Evolutionary conservation across 768 basidiomycete genomes (phyloP), one percentile per base, ranked within the genome.

Genomic region (Agrocybe praecox): DNA sequence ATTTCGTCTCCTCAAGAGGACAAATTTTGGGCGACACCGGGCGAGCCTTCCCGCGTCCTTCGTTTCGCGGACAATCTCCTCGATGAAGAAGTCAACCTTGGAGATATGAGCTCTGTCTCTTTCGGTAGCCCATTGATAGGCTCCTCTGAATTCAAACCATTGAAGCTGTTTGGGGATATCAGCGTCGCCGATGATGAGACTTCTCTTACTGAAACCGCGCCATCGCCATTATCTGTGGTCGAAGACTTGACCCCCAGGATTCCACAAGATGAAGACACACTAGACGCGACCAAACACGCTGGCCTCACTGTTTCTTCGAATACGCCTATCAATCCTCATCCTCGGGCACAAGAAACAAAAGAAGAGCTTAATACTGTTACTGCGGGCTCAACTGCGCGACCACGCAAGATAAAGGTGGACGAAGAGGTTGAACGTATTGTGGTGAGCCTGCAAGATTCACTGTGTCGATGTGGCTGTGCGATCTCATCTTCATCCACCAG

Each of bases 11-110:
- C 68, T 14, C 72, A 80, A 23, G 87, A 88, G 65, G 80, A 84
- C 34, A 76, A 75, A 42, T 86, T 88, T 64, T 89, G 87, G 86
- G 80, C 77, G 26, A 86, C 87, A 0, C 85, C 87, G 7, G 79
- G 79, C 2, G 70, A 72, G 10, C 66, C 80, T 1, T 80, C 78
- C 14, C 85, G 86, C 36, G 83, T 82, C 0, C 73, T 90, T 14
- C 82, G 80, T 50, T 89, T 91, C 59, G 80, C 80, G 1, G 83
- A 86, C 40, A 85, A 84, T 56, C 74, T 85, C 14, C 72, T 88
- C 24, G 81, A 89, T 59, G 89, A 90, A 61, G 73, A 83, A 18
- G 79, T 84, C 2, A 84, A 89, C 62, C 70, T 88, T 26, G 79
- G 72, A 0, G 79, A 85, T 60, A 62, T 82, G 15, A 79, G 81